These are phyloP conservation scores for Phytophthora ramorum DNA, from an alignment of 352 stramenopile genomes.

Conservation along the genomic window DNA sequence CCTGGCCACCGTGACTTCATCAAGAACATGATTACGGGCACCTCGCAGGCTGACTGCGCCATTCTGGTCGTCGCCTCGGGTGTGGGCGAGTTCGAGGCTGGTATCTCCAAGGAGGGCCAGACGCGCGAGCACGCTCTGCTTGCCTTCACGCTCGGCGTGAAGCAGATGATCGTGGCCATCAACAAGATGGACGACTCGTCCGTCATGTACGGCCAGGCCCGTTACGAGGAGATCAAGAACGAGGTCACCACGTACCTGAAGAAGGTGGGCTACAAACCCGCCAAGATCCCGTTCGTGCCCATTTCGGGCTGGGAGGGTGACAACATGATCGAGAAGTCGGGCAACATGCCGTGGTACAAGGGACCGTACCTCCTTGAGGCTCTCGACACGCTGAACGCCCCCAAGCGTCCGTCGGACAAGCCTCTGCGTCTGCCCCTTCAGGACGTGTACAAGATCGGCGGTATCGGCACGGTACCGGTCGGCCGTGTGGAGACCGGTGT, in stretches of 20 bases:
- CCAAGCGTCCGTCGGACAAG: conserved; percentile 94
- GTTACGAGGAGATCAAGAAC: conserved; percentile 95
- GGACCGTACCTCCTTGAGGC: conserved; percentile 92
- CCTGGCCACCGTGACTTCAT: conserved; percentile 99
- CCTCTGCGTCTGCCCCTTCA: conserved; percentile 96
- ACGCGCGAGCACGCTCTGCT: conserved; percentile 96
- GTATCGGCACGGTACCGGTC: conserved; percentile 97
- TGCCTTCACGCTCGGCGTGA: conserved; percentile 97
- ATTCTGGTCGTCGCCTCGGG: conserved; percentile 95
- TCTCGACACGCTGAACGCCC: conserved; percentile 92
- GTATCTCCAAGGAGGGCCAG: conserved; percentile 96
- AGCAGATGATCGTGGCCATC: conserved; percentile 97
- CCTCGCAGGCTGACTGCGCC: conserved; percentile 97
- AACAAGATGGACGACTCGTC: conserved; percentile 99
- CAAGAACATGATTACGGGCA: conserved; percentile 99
- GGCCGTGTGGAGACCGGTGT: conserved; percentile 97
- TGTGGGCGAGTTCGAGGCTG: conserved; percentile 94
- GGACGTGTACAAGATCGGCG: conserved; percentile 98
- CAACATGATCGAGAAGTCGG: conserved; percentile 96
- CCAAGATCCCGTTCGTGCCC: conserved; percentile 96
- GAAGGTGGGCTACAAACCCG: conserved; percentile 97
- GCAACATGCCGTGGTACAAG: conserved; percentile 98
- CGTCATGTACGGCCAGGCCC: conserved; percentile 93
- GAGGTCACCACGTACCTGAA: conserved; percentile 94
- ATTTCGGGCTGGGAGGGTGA: conserved; percentile 97